Base-by-base conservation (phyloP, 768 basidiomycete species). In the Lentinula lateritia region DNA sequence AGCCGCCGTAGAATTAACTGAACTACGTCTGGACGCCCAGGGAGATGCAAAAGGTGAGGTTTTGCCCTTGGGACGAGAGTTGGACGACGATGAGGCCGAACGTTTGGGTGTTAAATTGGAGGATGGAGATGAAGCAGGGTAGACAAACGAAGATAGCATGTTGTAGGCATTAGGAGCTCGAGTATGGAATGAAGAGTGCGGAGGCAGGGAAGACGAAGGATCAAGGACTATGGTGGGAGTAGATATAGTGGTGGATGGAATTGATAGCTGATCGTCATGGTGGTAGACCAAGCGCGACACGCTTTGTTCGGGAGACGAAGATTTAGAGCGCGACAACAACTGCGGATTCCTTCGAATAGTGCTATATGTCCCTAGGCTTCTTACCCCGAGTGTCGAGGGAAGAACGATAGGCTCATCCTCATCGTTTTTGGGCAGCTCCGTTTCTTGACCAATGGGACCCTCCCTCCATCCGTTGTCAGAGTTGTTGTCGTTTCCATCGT, bases 321-420 rank as follows among this genome's bases (percentile, higher is more conserved):
- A 45, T 54, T n/a, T 12, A 45, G 46, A 34, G 23, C 58, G n/a
- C 7, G 39, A 55, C 4, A 15, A 2, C 5, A 10, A 23, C 54
- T 6, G 36, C 23, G 8, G 28, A 28, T 32, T 43, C 18, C 55
- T 28, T 34, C 55, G 41, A 28, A 56, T 10, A 10, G 55, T 56
- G 20, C 38, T 41, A 10, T 46, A 58, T 7, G 74, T 74, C 12
- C 74, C 64, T 16, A 75, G 64, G 4, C 75, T 71, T 50, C 87
- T 83, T 2, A 89, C 67, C 20, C 91, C 90, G 43, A 91, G 75
- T 0, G 90, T 92, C 6, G 88, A 85, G 6, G 90, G 90, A 1
- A 92, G 72, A 10, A 76, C 66, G 52, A 92, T 83, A 7, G 74
- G 65, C n/a, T 78, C 74, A 13, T 80, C 75, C 65, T 85, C 83